These are phyloP conservation scores for Byssochlamys sp. DNA, from an alignment of 2,329 filamentous ascomycete species.

Conservation along the genomic window DNA sequence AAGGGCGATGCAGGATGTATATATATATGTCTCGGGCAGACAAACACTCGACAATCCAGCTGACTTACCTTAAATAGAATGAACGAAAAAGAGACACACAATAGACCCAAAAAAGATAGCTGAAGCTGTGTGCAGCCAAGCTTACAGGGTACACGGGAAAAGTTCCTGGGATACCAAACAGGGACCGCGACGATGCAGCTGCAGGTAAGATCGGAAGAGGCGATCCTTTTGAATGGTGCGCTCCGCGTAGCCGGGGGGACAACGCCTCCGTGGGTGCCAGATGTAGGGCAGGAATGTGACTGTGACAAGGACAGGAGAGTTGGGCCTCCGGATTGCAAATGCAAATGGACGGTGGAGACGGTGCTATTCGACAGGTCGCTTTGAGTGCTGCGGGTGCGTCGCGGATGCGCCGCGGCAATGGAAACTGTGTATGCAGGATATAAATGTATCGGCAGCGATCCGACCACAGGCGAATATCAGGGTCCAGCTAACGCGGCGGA, in stretches of 20 bases:
- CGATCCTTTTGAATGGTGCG: constrained; percentile 25
- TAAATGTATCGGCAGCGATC: neutral
- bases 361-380: constrained; percentile 11
- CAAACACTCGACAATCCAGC: neutral
- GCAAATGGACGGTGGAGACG: neutral
- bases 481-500: constrained; percentile 19
- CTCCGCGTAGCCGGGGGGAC: constrained; percentile 9
- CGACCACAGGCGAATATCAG: constrained; percentile 6
- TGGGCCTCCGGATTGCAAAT: constrained; percentile 5
- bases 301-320: constrained; percentile 13
- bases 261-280: constrained; percentile 14
- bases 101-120: neutral
- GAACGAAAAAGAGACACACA: neutral
- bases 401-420: neutral
- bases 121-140: neutral
- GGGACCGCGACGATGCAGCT: constrained; percentile 20
- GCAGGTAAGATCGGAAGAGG: constrained; percentile 28
- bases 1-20: constrained; percentile 1
- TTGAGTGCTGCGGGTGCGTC: constrained; percentile 5
- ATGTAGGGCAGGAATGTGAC: constrained; percentile 25
- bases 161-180: constrained; percentile 13
- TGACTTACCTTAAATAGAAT: neutral
- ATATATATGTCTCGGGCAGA: neutral
- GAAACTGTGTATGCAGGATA: neutral
- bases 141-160: neutral